Percentiles rank a stretch among this genome's conserved stretches.
These are phyloP conservation scores for Triticum turgidum DNA, from an alignment of 176 grass and related monocot genomes.

Conservation along the genomic window DNA sequence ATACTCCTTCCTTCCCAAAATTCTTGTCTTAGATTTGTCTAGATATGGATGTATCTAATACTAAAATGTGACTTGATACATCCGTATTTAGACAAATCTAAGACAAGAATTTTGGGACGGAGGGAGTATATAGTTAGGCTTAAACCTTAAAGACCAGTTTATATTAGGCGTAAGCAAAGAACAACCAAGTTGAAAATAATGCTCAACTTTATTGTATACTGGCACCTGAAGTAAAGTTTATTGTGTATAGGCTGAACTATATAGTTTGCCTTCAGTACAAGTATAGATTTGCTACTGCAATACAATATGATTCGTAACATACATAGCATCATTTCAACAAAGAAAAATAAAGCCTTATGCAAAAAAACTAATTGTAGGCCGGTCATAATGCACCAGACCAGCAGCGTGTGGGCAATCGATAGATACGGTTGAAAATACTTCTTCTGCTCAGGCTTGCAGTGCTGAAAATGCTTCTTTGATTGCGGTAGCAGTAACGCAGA, in stretches of 20 bases:
- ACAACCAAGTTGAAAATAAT: background rate
- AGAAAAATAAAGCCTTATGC: background rate
- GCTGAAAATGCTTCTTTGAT: conserved; percentile 30
- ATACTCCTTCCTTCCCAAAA: too few species aligned
- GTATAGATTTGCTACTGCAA: background rate
- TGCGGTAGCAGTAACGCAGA: conserved; percentile 15
- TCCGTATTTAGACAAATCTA: too few species aligned
- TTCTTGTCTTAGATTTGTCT: too few species aligned
- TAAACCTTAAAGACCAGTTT: too few species aligned
- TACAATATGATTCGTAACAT: background rate
- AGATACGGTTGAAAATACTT: background rate
- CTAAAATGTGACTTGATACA: too few species aligned
- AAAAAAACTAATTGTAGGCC: background rate
- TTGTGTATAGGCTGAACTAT: background rate
- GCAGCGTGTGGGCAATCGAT: background rate
- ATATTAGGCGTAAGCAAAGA: background rate
- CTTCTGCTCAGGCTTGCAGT: background rate
- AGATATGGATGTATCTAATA: too few species aligned
- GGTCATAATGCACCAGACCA: too few species aligned
- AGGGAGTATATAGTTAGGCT: too few species aligned
- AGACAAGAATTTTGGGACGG: too few species aligned
- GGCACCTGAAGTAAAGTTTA: background rate
- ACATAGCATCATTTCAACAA: background rate
- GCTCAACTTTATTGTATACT: background rate
- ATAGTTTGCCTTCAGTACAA: background rate